phyloP scores from a whole-genome alignment of 306 rosid species.

The Chamaecrista fasciculata region DNA sequence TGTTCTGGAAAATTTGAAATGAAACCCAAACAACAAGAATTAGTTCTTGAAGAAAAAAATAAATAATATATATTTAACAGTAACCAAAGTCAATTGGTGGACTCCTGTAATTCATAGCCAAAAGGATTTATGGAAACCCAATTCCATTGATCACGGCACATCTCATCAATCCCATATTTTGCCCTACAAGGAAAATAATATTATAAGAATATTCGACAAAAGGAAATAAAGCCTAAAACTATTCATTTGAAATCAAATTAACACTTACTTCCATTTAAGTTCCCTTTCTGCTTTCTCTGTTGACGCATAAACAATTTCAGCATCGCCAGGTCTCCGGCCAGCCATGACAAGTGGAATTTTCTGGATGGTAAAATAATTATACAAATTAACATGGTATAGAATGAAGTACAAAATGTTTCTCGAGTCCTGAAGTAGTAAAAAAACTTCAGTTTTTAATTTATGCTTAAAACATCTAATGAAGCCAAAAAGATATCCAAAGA shows the following conservation, averaged over 20 bases:
- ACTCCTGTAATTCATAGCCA: slow-evolving; percentile 62
- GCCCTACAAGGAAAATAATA: slow-evolving; percentile 55
- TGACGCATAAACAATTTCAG: slow-evolving; percentile 85
- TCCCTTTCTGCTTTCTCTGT: slow-evolving; percentile 81
- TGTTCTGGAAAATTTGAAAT: no score
- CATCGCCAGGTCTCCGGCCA: slow-evolving; percentile 89
- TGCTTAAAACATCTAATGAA: no score
- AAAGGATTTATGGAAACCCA: slow-evolving; percentile 96
- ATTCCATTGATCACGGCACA: slow-evolving; percentile 98
- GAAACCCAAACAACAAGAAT: no score
- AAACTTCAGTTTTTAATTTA: no score
- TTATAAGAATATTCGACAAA: no score
- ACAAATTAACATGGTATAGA: neutral
- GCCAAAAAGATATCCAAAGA: no score
- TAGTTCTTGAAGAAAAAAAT: no score
- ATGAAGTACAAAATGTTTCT: no score
- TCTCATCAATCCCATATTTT: slow-evolving; percentile 74
- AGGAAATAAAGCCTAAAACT: no score
- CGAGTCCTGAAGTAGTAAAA: no score
- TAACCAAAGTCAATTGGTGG: no score
- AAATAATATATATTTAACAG: no score
- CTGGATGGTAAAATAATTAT: slow-evolving; percentile 36
- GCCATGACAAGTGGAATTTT: slow-evolving; percentile 77
- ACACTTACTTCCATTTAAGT: slow-evolving; percentile 86
- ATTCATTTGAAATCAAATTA: neutral